Base-by-base conservation (phyloP, 768 basidiomycete genomes). In the Tephrocybe rancida region DNA sequence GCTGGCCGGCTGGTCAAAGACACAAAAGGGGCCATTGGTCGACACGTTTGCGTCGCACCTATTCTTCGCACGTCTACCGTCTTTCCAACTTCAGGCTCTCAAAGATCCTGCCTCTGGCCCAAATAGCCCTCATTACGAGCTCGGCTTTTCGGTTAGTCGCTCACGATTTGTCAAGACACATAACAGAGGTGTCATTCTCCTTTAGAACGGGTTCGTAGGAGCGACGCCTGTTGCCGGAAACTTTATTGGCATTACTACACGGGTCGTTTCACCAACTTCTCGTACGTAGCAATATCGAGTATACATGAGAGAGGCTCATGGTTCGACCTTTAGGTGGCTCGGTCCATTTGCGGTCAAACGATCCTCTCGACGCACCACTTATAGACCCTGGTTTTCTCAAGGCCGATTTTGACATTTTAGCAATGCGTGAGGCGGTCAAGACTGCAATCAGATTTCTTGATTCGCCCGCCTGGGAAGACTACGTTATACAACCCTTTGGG, bases 41-140 rank as follows among this genome's bases (percentile, higher is more conserved):
- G 56, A 60, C 44, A 62, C 64, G 8, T 57, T 60, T 2, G 59
- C 52, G 2, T 52, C 26, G 1, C 64, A 63, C 34, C 29, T 63
- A 1, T 59, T 48, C 10, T 67, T 62, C 46, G 54, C 60, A 14
- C 57, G 65, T 10, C 8, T 66, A 10, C 59, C 60, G n/a, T 10
- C 38, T 27, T 4, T 19, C 43, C 10, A 8, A 39, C 19, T 48
- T 62, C 25, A n/a, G n/a, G 30, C 47, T 35, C 39, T 54, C 11
- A 32, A 19, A 3, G 66, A 67, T 49, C 68, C 68, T 3, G 58
- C 68, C 5, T 55, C 67, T 0, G 68, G 68, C 6, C 53, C 47
- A 1, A 41, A 53, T 9, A 64, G 60, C n/a, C 60, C 64, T 25
- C 66, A 69, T 51, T 62, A 63, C 26, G 68, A 69, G 45, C 55